Base-by-base conservation (phyloP, 495 filamentous ascomycete genomes). In the Oidiodendron maius region DNA sequence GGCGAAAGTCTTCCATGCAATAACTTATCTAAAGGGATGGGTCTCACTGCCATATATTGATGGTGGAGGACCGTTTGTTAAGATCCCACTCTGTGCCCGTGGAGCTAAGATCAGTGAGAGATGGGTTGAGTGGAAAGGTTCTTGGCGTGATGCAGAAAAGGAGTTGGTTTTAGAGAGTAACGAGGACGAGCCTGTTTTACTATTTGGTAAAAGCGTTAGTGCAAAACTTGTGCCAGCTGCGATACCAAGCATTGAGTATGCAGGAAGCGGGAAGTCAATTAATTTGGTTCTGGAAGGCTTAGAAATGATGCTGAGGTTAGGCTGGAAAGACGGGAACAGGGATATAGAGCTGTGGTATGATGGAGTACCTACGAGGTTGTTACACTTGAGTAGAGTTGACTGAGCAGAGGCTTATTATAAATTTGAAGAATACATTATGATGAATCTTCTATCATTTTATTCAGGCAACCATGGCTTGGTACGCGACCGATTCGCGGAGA, bases 1-100 rank as follows among this genome's bases (percentile, higher is more conserved):
- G 22, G 41, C 11, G 1, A 51, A 51, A 24, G 32, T 51, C 28
- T 22, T 51, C 42, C 16, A 44, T 12, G 49, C 40, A 22, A 26
- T 51, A 35, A 13, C 49, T 4, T 51, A 44, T 45, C 37, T 51
- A 17, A 51, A 46, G 22, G 40, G 30, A 35, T 51, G 49, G 49
- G 5, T 34, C 3, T 17, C 26, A 20, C 3, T 42, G 4, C 40
- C 6, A 17, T 4, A 37, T 15, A 4, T 6, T 6, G 35, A 37
- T 37, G 35, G 35, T 6, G n/a, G 35, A 17, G 13, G 4, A 15
- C 5, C n/a, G 4, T 37, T 37, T 15, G 35, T 13, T 37, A 37
- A 13, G 28, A n/a, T 32, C 4, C 35, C 35, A 15, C 18, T 37
- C 18, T 37, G 35, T 37, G 35, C n/a, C 4, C 18, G 18, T 15